Percentiles rank a stretch among this genome's conserved stretches.
These are phyloP conservation scores for Porphyra umbilicalis DNA, from an alignment of 31 red algal species.

Conservation along the genomic window DNA sequence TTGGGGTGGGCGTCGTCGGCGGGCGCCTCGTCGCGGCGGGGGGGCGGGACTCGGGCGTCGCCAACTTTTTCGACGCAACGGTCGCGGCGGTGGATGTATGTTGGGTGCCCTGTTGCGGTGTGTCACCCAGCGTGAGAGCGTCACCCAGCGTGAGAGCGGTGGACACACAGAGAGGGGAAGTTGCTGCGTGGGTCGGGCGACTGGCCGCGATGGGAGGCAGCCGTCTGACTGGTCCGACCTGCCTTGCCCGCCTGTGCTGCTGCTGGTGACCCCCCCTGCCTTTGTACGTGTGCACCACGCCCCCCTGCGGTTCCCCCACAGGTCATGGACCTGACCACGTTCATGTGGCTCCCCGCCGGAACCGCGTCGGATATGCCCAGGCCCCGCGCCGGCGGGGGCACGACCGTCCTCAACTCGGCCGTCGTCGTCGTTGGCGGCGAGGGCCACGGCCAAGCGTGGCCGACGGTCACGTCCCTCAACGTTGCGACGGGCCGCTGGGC, in stretches of 20 bases:
- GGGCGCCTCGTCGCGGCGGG: conserved; percentile 41
- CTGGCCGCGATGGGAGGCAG: no score
- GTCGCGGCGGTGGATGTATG: conserved; percentile 21
- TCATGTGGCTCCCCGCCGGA: conserved; percentile 10
- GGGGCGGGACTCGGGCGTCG: conserved; percentile 26
- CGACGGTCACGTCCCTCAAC: neutral
- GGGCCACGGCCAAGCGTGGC: neutral
- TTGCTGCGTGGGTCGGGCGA: no score
- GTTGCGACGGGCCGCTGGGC: neutral
- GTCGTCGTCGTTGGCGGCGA: conserved; percentile 44
- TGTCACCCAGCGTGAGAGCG: no score
- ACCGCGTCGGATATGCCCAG: conserved; percentile 21
- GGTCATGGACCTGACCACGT: conserved; percentile 36
- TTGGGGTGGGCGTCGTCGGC: conserved; percentile 19
- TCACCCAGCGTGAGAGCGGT: no score
- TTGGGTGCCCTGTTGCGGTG: no score
- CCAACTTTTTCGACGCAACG: conserved; percentile 34
- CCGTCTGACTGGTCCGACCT: no score
- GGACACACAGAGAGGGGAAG: no score
- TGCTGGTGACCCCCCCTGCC: no score
- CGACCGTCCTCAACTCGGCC: conserved; percentile 23
- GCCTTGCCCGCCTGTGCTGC: neutral
- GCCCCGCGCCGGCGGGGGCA: conserved; percentile 37
- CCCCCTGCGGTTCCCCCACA: conserved; percentile 3
- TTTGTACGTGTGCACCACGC: no score